Evolutionary conservation across 2,329 filamentous ascomycete genomes (phyloP).

Genomic region (Apiospora sp.): DNA sequence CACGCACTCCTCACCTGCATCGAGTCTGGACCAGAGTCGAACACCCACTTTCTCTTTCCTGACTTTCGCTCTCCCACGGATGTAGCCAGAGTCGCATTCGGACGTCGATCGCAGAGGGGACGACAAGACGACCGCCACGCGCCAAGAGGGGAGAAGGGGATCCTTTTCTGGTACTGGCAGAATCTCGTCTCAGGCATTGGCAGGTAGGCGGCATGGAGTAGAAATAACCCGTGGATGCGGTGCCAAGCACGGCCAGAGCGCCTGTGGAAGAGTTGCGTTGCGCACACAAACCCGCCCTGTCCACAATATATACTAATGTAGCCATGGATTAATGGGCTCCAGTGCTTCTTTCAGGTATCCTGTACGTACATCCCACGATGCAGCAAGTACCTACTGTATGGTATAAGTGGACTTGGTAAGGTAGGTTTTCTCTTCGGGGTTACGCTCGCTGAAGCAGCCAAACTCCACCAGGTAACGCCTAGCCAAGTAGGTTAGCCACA

Average conservation of each 20-base stretch:
- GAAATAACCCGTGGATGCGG: not conserved
- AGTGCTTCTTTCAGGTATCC: not conserved
- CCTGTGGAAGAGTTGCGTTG: not conserved
- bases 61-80: slow-evolving; percentile 7
- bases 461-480: slow-evolving; percentile 10
- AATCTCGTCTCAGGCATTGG: slow-evolving; percentile 2
- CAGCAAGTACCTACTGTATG: not conserved
- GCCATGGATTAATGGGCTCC: not conserved
- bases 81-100: not conserved
- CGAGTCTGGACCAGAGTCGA: too few relatives aligned
- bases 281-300: slow-evolving; percentile 2
- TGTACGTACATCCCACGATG: not conserved
- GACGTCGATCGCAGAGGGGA: slow-evolving; percentile 15
- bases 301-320: not conserved
- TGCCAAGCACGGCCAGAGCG: not conserved
- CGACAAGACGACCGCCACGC: not conserved
- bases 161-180: not conserved
- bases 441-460: not conserved
- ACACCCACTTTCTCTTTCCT: not conserved
- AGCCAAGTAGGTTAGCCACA: not conserved
- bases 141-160: not conserved
- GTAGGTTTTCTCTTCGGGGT: not conserved
- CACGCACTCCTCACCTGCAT: not conserved
- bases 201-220: not conserved
- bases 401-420: not conserved